Percentiles rank a stretch among this genome's conserved stretches.
Evolutionary conservation across 2,329 filamentous ascomycete genomes (phyloP).

Genomic region (Penicillium sp.): DNA sequence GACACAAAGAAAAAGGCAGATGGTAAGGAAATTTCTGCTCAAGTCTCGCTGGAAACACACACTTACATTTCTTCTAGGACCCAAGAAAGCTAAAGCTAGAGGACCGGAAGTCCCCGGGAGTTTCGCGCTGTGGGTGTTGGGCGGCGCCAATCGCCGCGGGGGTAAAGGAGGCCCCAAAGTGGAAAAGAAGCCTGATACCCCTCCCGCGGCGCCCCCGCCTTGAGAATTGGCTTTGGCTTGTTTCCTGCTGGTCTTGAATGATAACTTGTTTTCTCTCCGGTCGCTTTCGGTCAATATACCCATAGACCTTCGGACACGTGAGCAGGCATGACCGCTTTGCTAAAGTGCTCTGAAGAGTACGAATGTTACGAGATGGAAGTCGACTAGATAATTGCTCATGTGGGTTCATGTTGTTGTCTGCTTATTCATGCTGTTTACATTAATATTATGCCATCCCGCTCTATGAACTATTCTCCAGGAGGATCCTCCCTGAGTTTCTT

Average conservation of each 20-base stretch:
- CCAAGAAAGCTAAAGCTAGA: constrained; percentile 32
- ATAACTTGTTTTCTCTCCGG: neutral
- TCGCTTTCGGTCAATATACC: neutral
- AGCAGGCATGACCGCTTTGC: neutral
- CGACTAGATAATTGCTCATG: no score
- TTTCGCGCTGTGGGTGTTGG: constrained; percentile 47
- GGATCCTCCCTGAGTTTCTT: no score
- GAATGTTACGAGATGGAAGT: no score
- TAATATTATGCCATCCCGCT: no score
- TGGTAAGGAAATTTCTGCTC: constrained; percentile 26
- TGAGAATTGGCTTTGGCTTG: neutral
- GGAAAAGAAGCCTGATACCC: constrained; percentile 45
- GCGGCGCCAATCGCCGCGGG: constrained; percentile 29
- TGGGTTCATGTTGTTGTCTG: no score
- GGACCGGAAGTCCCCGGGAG: constrained; percentile 28
- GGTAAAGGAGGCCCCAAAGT: constrained; percentile 43
- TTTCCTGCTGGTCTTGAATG: neutral
- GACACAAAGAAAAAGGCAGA: constrained; percentile 36
- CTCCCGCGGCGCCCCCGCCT: constrained; percentile 20
- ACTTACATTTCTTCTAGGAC: constrained; percentile 16
- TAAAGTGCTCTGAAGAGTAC: neutral
- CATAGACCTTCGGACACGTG: neutral
- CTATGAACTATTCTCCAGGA: no score
- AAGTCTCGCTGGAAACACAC: neutral
- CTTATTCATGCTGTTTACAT: no score